Percentiles rank a stretch among this genome's conserved stretches.
phyloP scores from a whole-genome alignment of 208 protist genomes.

The Acanthamoeba triangularis region DNA sequence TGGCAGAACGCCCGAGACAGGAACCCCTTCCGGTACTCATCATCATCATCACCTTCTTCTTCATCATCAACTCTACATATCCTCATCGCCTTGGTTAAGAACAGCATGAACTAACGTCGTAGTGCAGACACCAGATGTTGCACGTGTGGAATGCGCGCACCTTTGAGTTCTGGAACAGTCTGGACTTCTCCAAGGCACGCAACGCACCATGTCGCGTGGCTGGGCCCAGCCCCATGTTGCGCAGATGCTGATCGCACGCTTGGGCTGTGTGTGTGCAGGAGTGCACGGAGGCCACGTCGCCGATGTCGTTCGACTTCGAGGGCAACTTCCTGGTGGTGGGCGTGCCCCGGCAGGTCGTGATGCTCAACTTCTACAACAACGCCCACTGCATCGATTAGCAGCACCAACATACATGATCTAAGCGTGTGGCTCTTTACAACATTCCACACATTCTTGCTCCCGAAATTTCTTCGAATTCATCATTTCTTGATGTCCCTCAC shows the following conservation, averaged over 20 bases:
- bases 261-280: background rate
- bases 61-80: background rate
- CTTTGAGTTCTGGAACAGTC: conserved; percentile 27
- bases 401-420: background rate
- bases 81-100: background rate
- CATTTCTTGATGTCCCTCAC: no score
- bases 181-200: conserved; percentile 7
- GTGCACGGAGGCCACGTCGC: background rate
- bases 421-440: no score
- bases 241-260: no score
- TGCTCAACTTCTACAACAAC: conserved; percentile 41
- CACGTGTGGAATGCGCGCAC: conserved; percentile 19
- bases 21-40: background rate
- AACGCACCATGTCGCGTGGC: no score
- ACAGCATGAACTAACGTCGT: no score
- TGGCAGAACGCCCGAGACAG: background rate
- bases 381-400: background rate
- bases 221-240: no score
- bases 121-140: background rate
- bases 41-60: no score
- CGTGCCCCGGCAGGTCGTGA: background rate
- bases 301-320: conserved; percentile 17
- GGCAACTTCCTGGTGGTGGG: conserved; percentile 18
- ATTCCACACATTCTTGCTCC: no score
- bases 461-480: background rate